phyloP scores from a whole-genome alignment of 2,329 filamentous ascomycete species.

The Fusarium sp. region DNA sequence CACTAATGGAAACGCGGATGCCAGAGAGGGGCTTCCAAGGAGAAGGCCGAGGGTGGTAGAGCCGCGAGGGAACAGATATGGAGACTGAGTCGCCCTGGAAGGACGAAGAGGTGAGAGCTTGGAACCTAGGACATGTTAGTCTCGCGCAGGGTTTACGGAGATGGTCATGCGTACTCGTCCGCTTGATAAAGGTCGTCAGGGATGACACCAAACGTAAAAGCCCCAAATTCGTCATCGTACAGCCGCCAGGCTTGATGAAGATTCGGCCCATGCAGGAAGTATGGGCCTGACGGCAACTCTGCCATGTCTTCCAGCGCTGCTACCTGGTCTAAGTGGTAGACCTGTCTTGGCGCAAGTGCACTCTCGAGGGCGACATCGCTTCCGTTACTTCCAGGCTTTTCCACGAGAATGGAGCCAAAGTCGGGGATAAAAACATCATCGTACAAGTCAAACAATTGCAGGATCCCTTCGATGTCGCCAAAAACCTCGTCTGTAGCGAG shows the following conservation, averaged over 20 bases:
- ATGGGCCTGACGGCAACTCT: constrained; percentile 57
- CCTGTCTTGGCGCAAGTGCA: constrained; percentile 1
- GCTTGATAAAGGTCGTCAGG: constrained; percentile 51
- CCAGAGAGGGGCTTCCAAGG: constrained; percentile 55
- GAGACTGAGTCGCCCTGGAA: constrained; percentile 47
- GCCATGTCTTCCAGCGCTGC: constrained; percentile 39
- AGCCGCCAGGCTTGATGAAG: constrained; percentile 60
- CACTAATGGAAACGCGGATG: constrained; percentile 55
- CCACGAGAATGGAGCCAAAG: constrained; percentile 57
- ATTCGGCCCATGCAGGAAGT: constrained; percentile 59
- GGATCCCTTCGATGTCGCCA: constrained; percentile 53
- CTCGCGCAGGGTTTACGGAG: background rate
- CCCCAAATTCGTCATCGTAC: constrained; percentile 57
- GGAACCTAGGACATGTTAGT: constrained; percentile 49
- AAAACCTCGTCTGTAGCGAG: constrained; percentile 58
- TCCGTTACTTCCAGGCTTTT: constrained; percentile 52
- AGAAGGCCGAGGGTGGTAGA: constrained; percentile 52
- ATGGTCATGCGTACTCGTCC: constrained; percentile 42
- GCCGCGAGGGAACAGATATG: constrained; percentile 57
- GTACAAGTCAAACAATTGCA: constrained; percentile 52
- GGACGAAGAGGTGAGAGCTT: constrained; percentile 49
- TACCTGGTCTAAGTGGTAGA: constrained; percentile 44
- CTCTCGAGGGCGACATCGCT: constrained; percentile 3
- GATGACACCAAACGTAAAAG: constrained; percentile 57
- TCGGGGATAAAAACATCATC: constrained; percentile 60